Percentiles rank a stretch among this genome's conserved stretches.
phyloP scores from a whole-genome alignment of 257 asterid species.

The Linaria vulgaris region DNA sequence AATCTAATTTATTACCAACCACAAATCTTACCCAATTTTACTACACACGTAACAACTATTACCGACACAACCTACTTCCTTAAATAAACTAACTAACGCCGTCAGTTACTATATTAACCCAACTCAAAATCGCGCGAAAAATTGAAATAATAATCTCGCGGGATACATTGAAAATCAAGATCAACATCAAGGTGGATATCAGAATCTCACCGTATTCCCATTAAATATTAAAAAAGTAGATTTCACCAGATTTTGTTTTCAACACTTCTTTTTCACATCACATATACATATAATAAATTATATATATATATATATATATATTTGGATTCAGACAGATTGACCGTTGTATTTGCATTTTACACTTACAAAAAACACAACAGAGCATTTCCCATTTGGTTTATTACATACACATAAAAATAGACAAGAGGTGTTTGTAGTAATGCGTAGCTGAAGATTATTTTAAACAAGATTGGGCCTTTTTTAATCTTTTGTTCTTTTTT shows the following conservation, averaged over 20 bases:
- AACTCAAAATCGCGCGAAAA: constrained; percentile 36
- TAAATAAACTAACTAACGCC: constrained; percentile 20
- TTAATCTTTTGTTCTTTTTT: constrained; percentile 2
- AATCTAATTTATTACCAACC: too few relatives aligned
- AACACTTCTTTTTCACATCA: constrained; percentile 34
- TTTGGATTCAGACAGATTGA: too few relatives aligned
- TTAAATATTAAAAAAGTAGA: constrained; percentile 47
- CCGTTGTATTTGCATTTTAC: constrained; percentile 35
- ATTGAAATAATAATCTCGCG: constrained; percentile 27
- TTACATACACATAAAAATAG: too few relatives aligned
- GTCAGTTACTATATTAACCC: constrained; percentile 11
- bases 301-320: too few relatives aligned
- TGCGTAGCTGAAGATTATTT: constrained; percentile 31
- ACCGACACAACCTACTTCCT: constrained; percentile 15
- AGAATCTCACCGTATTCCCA: constrained; percentile 50
- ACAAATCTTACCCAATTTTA: too few relatives aligned
- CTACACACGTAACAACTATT: constrained; percentile 18
- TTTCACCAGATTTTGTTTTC: constrained; percentile 55
- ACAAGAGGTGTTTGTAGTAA: too few relatives aligned
- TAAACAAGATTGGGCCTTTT: too few relatives aligned
- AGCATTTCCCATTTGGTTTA: constrained; percentile 22
- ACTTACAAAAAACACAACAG: neutral
- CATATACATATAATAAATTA: too few relatives aligned
- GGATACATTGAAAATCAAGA: constrained; percentile 49
- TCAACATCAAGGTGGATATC: constrained; percentile 54